These are phyloP conservation scores for Bryum argenteum DNA, from an alignment of 225 moss, liverwort and hornwort genomes.

Conservation along the genomic window DNA sequence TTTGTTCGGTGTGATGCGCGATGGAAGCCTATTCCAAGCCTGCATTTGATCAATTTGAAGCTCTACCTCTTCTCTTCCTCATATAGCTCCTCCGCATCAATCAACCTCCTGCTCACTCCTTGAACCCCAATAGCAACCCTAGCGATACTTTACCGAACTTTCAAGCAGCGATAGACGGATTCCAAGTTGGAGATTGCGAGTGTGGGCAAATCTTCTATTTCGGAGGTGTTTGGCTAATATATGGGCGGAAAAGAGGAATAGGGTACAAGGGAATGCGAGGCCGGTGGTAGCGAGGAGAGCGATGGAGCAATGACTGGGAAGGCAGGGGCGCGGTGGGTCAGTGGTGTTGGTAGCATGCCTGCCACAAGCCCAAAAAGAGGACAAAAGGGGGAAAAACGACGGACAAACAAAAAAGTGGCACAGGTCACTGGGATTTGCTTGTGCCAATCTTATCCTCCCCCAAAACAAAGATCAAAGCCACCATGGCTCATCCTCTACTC, in stretches of 20 bases:
- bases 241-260: too few relatives aligned
- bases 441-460: slow-evolving; percentile 28
- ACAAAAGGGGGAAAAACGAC: slow-evolving; percentile 27
- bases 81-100: slow-evolving; percentile 34
- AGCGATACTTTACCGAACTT: too few relatives aligned
- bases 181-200: too few relatives aligned
- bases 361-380: slow-evolving; percentile 47
- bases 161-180: too few relatives aligned
- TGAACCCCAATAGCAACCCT: neutral
- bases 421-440: neutral
- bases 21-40: slow-evolving; percentile 58
- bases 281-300: too few relatives aligned
- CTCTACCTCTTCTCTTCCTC: slow-evolving; percentile 29
- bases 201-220: too few relatives aligned
- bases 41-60: slow-evolving; percentile 42
- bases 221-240: too few relatives aligned
- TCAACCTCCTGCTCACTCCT: neutral
- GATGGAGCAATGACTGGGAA: slow-evolving; percentile 13
- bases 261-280: too few relatives aligned
- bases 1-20: slow-evolving; percentile 45
- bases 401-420: neutral
- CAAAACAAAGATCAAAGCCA: slow-evolving; percentile 16
- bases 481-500: too few relatives aligned
- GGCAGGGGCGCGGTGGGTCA: slow-evolving; percentile 20
- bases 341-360: slow-evolving; percentile 35